Conservation (phyloP, 208 protist species). For the Leishmania mexicana region DNA sequence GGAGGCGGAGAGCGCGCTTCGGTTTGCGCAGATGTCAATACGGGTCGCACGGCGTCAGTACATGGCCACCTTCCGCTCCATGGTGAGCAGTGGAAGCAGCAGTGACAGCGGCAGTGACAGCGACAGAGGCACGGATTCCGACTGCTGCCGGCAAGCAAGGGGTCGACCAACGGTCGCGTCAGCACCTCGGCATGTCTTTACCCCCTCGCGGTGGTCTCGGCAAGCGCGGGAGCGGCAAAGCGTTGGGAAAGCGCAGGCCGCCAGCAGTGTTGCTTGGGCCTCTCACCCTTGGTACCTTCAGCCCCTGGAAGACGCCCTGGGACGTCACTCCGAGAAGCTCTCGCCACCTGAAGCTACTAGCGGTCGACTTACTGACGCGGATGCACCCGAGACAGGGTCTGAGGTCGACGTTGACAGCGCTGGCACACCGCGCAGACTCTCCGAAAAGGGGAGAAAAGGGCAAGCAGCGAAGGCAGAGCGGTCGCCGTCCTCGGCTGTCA, state of each 20-base stretch:
- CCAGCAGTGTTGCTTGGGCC: background rate
- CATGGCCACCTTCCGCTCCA: constrained; percentile 32
- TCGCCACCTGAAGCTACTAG: background rate
- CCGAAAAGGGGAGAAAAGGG: background rate
- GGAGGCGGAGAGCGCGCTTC: constrained; percentile 52
- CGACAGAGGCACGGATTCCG: background rate
- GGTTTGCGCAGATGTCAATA: constrained; percentile 23
- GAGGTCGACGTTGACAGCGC: background rate
- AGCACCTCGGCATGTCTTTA: constrained; percentile 10
- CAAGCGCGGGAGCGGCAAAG: background rate
- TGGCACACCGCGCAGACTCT: background rate
- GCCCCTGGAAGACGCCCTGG: constrained; percentile 17
- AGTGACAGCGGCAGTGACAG: constrained; percentile 15
- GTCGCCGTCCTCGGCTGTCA: background rate
- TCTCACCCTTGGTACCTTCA: constrained; percentile 15
- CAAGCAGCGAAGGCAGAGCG: background rate
- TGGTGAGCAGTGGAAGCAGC: constrained; percentile 23
- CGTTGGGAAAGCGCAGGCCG: background rate
- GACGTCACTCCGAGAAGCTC: constrained; percentile 3
- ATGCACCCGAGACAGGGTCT: background rate
- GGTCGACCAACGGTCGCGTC: background rate
- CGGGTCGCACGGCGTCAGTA: constrained; percentile 30
- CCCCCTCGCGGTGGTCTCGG: constrained; percentile 19
- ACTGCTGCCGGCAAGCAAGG: background rate
- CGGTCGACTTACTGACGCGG: background rate